Evolutionary conservation across 257 asterid genomes (phyloP).

Genomic region (Plectranthus barbatus): DNA sequence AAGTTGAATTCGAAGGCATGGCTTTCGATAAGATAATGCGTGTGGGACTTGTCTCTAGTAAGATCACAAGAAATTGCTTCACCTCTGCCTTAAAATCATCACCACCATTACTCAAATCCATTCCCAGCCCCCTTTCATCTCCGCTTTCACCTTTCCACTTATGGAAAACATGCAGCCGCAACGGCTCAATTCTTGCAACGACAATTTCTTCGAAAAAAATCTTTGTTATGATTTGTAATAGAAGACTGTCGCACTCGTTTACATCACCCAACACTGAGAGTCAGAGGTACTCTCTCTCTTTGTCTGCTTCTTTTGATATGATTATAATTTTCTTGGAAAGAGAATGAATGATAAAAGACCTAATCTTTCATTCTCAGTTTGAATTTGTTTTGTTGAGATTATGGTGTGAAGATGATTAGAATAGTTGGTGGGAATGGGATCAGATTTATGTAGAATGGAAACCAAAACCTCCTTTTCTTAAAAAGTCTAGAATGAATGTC

Average conservation of each 20-base stretch:
- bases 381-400: background rate
- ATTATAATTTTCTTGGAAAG: too few relatives aligned
- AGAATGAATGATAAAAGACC: background rate
- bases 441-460: background rate
- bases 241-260: conserved; percentile 32
- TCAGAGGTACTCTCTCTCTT: conserved; percentile 20
- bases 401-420: background rate
- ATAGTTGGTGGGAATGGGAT: background rate
- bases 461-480: background rate
- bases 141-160: conserved; percentile 20
- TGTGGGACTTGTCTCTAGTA: too few relatives aligned
- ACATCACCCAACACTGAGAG: conserved; percentile 31
- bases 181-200: conserved; percentile 8
- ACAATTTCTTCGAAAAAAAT: conserved; percentile 16
- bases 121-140: too few relatives aligned
- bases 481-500: too few relatives aligned
- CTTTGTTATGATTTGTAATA: conserved; percentile 1
- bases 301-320: background rate
- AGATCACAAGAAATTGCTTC: background rate
- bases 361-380: background rate
- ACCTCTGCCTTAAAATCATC: background rate
- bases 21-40: too few relatives aligned
- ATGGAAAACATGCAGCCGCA: conserved; percentile 6
- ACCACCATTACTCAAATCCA: background rate
- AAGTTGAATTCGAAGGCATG: too few relatives aligned